A percentile compares a stretch with the other conserved stretches of the same genome.
Conservation (phyloP, 2,329 filamentous ascomycete genomes). For the Pestalotiopsis sp. region DNA sequence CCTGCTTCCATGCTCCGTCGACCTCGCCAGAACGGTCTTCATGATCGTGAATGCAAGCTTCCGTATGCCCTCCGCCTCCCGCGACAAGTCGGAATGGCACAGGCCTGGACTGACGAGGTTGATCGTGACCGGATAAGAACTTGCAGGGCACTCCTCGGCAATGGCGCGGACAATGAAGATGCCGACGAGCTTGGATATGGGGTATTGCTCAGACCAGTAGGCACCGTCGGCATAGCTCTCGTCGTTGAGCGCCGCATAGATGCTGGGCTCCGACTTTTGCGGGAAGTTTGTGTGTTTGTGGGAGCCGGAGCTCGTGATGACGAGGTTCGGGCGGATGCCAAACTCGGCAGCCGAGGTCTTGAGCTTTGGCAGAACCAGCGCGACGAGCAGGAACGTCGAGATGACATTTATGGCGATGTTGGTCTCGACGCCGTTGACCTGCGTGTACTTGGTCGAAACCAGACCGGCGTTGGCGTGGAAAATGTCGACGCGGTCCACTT, state of each 20-base stretch:
- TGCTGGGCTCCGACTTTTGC: conserved; percentile 27
- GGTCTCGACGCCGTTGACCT: conserved; percentile 48
- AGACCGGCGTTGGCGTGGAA: conserved; percentile 47
- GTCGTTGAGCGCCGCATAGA: conserved; percentile 30
- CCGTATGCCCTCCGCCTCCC: conserved; percentile 30
- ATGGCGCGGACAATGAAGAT: conserved; percentile 28
- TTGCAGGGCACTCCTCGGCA: conserved; percentile 16
- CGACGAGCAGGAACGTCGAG: conserved; percentile 50
- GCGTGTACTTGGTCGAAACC: conserved; percentile 16
- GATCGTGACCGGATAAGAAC: conserved; percentile 41
- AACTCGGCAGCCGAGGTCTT: conserved; percentile 36
- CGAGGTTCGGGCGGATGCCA: conserved; percentile 26
- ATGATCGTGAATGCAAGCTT: conserved; percentile 24
- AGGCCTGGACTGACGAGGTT: conserved; percentile 56
- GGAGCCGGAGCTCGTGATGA: conserved; percentile 30
- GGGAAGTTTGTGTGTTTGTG: conserved; percentile 29
- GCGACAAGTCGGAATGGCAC: conserved; percentile 48
- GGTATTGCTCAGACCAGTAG: conserved; percentile 23
- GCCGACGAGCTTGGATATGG: conserved; percentile 34
- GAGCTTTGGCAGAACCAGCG: conserved; percentile 54
- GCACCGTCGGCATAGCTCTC: background rate
- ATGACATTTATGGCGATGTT: conserved; percentile 57
- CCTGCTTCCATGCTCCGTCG: conserved; percentile 49
- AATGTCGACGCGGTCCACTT: conserved; percentile 46
- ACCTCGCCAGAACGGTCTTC: conserved; percentile 40